A percentile compares a stretch with the other conserved stretches of the same genome.
Evolutionary conservation across 163 green algal genomes (phyloP).

Genomic region (Coccomyxa subellipsoidea): DNA sequence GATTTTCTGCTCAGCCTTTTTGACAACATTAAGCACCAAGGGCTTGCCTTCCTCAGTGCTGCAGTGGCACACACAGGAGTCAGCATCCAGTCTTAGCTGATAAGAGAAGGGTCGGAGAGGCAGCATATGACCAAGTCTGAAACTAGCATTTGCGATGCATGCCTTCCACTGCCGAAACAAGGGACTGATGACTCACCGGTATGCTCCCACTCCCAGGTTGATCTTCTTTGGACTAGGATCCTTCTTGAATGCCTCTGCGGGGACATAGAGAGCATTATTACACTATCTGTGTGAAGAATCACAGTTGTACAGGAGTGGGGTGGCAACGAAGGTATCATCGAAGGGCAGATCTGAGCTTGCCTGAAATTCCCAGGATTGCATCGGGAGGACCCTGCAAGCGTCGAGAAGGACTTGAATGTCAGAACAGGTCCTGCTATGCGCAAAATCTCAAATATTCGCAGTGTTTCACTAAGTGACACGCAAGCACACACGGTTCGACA

Average conservation of each 20-base stretch:
- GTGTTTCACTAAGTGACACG: neutral
- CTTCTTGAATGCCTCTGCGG: slow-evolving; percentile 52
- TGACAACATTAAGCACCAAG: slow-evolving; percentile 66
- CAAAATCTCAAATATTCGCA: neutral
- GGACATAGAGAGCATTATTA: neutral
- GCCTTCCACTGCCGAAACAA: too few species aligned
- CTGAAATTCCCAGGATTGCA: slow-evolving; percentile 55
- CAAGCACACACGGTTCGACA: neutral
- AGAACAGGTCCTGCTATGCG: neutral
- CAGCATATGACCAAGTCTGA: too few species aligned
- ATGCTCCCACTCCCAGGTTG: slow-evolving; percentile 58
- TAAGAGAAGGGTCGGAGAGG: too few species aligned
- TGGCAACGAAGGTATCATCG: too few species aligned
- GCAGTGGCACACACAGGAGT: too few species aligned
- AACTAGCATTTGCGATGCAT: too few species aligned
- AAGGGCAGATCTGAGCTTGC: neutral
- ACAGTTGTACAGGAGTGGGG: too few species aligned
- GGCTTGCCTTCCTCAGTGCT: slow-evolving; percentile 65
- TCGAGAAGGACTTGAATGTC: neutral
- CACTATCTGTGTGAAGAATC: neutral
- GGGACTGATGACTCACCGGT: neutral
- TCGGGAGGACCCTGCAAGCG: slow-evolving; percentile 48
- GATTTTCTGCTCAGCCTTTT: slow-evolving; percentile 58
- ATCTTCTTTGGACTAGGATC: slow-evolving; percentile 49
- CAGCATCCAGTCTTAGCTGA: too few species aligned